These are phyloP conservation scores for Mikania micrantha DNA, from an alignment of 129 eudicot genomes.

Conservation along the genomic window DNA sequence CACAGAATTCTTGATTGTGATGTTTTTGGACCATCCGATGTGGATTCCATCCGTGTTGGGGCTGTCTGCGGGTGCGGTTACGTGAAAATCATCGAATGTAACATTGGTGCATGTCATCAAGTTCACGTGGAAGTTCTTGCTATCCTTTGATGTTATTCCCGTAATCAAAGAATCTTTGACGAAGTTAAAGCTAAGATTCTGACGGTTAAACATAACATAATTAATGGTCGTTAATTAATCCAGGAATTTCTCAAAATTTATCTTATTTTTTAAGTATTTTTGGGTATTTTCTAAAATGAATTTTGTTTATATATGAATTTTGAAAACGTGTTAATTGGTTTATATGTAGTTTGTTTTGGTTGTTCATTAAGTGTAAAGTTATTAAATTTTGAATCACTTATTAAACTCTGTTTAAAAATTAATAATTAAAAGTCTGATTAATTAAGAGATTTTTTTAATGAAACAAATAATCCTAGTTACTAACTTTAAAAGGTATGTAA, in stretches of 20 bases:
- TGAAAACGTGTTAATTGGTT: too few species aligned
- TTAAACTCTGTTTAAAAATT: too few species aligned
- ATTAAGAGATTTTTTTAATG: too few species aligned
- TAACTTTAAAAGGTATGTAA: too few species aligned
- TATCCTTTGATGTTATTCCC: constrained; percentile 42
- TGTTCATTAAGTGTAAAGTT: too few species aligned
- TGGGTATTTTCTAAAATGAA: too few species aligned
- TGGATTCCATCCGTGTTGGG: constrained; percentile 67
- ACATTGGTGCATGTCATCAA: constrained; percentile 31
- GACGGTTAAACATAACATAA: not conserved
- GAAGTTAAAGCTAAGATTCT: constrained; percentile 49
- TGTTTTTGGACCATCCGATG: constrained; percentile 32
- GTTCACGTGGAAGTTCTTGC: constrained; percentile 49
- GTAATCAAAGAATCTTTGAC: constrained; percentile 31
- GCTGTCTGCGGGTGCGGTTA: constrained; percentile 38
- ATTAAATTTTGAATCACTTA: too few species aligned
- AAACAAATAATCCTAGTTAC: too few species aligned
- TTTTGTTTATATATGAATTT: too few species aligned
- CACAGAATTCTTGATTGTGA: constrained; percentile 27
- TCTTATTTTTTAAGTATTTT: too few species aligned
- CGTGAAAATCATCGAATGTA: constrained; percentile 29
- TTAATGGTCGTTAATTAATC: not conserved
- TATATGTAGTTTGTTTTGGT: too few species aligned
- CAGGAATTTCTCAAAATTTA: not conserved
- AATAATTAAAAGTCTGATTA: too few species aligned